Percentiles rank a stretch among this genome's conserved stretches.
phyloP scores from a whole-genome alignment of 2,329 filamentous ascomycete species.

The Chaetomiaceae sp. region DNA sequence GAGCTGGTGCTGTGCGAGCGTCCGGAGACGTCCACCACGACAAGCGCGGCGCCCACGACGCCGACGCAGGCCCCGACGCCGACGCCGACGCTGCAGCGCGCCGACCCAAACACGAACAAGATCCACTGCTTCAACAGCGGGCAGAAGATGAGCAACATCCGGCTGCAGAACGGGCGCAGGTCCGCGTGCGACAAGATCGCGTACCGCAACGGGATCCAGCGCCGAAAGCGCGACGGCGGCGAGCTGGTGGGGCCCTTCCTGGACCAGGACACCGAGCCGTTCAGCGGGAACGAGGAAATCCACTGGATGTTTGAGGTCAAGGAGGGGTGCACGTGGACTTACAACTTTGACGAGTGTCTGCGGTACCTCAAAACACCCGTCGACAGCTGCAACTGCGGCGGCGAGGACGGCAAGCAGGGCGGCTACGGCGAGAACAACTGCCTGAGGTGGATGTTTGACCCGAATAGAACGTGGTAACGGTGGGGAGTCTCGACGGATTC shows the following conservation, averaged over 20 bases:
- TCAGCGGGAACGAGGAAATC: background rate
- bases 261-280: background rate
- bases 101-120: background rate
- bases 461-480: background rate
- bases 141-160: background rate
- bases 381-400: constrained; percentile 3
- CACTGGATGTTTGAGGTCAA: background rate
- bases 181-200: background rate
- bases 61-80: background rate
- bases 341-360: background rate
- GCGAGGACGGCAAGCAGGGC: constrained; percentile 5
- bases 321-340: constrained; percentile 4
- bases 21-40: background rate
- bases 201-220: background rate
- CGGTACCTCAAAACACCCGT: constrained; percentile 1
- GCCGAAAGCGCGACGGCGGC: background rate
- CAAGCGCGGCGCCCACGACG: background rate
- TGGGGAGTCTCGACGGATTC: too few species aligned
- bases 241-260: background rate
- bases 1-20: background rate
- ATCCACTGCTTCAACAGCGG: constrained; percentile 3
- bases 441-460: background rate
- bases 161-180: background rate
- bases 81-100: background rate
- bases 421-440: background rate